Conservation (phyloP, 2,329 filamentous ascomycete genomes). For the Aspergillus sp. region DNA sequence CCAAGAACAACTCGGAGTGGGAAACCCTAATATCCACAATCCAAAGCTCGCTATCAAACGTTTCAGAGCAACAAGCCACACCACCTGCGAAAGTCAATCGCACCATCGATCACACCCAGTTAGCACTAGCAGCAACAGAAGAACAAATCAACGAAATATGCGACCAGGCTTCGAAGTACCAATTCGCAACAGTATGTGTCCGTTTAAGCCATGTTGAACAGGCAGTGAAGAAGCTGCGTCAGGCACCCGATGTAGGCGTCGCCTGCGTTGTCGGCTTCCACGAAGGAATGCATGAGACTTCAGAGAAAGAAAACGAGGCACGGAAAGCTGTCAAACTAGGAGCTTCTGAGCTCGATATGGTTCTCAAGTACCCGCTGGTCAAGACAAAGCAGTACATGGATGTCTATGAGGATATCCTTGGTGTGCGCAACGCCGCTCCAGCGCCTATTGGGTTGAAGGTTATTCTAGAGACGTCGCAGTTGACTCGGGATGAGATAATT, state of each 20-base stretch:
- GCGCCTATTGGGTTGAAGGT: slow-evolving; percentile 51
- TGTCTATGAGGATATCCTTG: slow-evolving; percentile 54
- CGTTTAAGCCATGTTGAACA: slow-evolving; percentile 53
- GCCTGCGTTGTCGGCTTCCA: slow-evolving; percentile 62
- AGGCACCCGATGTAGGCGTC: slow-evolving; percentile 48
- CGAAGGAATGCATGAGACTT: slow-evolving; percentile 56
- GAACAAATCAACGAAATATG: slow-evolving; percentile 55
- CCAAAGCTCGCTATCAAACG: slow-evolving; percentile 26
- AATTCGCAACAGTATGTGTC: slow-evolving; percentile 56
- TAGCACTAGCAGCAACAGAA: slow-evolving; percentile 43
- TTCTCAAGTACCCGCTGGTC: slow-evolving; percentile 55
- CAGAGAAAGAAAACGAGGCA: slow-evolving; percentile 54
- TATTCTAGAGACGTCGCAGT: slow-evolving; percentile 59
- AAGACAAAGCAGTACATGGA: slow-evolving; percentile 45
- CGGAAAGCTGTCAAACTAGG: slow-evolving; percentile 50
- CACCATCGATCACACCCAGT: slow-evolving; percentile 46
- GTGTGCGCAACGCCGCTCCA: slow-evolving; percentile 50
- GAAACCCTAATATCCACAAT: slow-evolving; percentile 27
- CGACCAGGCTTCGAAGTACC: slow-evolving; percentile 50
- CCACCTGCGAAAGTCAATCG: slow-evolving; percentile 29
- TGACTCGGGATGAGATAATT: slow-evolving; percentile 51
- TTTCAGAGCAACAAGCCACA: slow-evolving; percentile 22
- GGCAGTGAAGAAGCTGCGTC: slow-evolving; percentile 48
- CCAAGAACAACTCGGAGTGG: slow-evolving; percentile 36
- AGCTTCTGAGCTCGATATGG: slow-evolving; percentile 59